Evolutionary conservation across 2,329 filamentous ascomycete species (phyloP).

Genomic region (Hymenoscyphus fraxineus): DNA sequence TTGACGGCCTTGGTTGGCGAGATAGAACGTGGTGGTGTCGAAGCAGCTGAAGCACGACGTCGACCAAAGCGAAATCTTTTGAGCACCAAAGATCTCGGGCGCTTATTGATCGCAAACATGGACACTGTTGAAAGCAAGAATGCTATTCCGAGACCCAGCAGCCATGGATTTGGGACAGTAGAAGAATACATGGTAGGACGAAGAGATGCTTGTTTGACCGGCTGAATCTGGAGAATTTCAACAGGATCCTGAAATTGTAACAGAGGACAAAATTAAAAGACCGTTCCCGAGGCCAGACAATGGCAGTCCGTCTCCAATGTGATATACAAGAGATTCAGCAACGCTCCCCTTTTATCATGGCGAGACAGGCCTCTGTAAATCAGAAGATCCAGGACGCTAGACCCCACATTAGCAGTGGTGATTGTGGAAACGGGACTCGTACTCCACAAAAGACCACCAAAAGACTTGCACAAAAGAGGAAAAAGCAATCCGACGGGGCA

Average conservation of each 20-base stretch:
- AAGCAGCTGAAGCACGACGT: slow-evolving; percentile 31
- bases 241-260: neutral
- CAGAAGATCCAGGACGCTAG: slow-evolving; percentile 3
- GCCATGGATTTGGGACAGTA: slow-evolving; percentile 24
- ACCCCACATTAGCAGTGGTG: slow-evolving; percentile 4
- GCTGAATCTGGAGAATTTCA: neutral
- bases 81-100: slow-evolving; percentile 26
- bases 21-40: slow-evolving; percentile 33
- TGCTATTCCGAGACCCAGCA: slow-evolving; percentile 26
- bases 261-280: neutral
- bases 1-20: slow-evolving; percentile 25
- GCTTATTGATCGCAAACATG: slow-evolving; percentile 24
- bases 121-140: slow-evolving; percentile 23
- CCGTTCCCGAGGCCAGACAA: neutral
- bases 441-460: neutral
- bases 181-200: slow-evolving; percentile 20
- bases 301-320: neutral
- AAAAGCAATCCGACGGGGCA: slow-evolving; percentile 4
- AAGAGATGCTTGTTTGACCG: neutral
- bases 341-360: neutral
- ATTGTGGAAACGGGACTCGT: slow-evolving; percentile 2
- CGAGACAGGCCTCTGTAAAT: neutral
- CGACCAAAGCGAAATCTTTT: slow-evolving; percentile 26
- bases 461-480: slow-evolving; percentile 2
- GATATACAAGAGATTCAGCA: neutral